phyloP scores from a whole-genome alignment of 2,329 filamentous ascomycete species.

The Aureobasidium sp. region DNA sequence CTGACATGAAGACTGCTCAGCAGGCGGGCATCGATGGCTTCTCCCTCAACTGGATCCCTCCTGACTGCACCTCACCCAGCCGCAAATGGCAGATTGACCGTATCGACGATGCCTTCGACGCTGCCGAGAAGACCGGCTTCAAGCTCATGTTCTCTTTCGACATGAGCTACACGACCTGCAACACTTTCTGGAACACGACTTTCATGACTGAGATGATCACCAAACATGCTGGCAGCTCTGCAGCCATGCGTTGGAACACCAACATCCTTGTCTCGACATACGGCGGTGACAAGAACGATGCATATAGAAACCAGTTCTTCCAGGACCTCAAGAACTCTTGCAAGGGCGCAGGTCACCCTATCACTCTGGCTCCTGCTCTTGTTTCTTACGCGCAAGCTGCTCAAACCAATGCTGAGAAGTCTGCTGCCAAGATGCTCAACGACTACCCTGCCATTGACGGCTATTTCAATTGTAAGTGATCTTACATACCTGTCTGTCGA shows the following conservation, averaged over 20 bases:
- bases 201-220: constrained; percentile 30
- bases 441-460: constrained; percentile 32
- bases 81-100: constrained; percentile 29
- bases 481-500: background rate
- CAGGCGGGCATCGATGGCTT: constrained; percentile 32
- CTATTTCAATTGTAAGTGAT: constrained; percentile 30
- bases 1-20: constrained; percentile 29
- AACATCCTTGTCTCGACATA: constrained; percentile 33
- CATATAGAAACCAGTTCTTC: constrained; percentile 33
- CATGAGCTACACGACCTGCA: constrained; percentile 32
- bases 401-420: constrained; percentile 22
- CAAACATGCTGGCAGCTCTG: constrained; percentile 27
- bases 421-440: constrained; percentile 25
- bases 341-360: constrained; percentile 25
- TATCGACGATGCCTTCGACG: constrained; percentile 32
- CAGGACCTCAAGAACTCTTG: constrained; percentile 28
- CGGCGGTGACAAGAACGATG: constrained; percentile 27
- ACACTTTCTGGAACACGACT: constrained; percentile 32
- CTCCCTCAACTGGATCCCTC: constrained; percentile 33
- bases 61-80: constrained; percentile 26
- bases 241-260: constrained; percentile 32
- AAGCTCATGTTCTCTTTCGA: constrained; percentile 34
- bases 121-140: constrained; percentile 29
- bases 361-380: constrained; percentile 30
- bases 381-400: constrained; percentile 28